Evolutionary conservation across 495 filamentous ascomycete genomes (phyloP).

Genomic region (Penicillium soppii): DNA sequence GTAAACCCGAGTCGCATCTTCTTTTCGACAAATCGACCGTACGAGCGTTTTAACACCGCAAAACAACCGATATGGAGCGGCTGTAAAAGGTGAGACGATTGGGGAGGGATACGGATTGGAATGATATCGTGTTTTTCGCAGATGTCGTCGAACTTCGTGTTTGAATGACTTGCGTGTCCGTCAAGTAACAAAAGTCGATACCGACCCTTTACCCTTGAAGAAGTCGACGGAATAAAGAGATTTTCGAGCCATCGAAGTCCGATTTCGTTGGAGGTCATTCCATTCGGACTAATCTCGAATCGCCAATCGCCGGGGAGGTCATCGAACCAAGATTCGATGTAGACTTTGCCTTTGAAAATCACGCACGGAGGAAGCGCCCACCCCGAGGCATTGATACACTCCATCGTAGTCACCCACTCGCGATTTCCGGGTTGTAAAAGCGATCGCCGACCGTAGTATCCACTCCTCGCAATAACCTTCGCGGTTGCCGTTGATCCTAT

Average conservation of each 20-base stretch:
- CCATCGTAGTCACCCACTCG: background rate
- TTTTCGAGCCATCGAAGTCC: no score
- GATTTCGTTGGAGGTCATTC: background rate
- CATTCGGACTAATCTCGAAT: background rate
- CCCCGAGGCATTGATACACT: background rate
- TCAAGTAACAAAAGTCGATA: background rate
- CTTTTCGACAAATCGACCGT: no score
- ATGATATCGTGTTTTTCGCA: background rate
- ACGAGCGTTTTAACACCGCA: no score
- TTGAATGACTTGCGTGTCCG: background rate
- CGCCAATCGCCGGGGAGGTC: background rate
- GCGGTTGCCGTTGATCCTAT: background rate
- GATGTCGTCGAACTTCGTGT: background rate
- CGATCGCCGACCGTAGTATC: background rate
- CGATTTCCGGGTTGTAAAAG: slow-evolving; percentile 4
- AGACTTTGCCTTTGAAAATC: slow-evolving; percentile 4
- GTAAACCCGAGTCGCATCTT: no score
- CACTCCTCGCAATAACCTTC: background rate
- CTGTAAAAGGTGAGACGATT: no score
- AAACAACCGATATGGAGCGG: no score
- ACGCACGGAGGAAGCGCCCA: background rate
- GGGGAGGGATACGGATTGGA: slow-evolving; percentile 1
- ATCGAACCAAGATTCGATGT: background rate
- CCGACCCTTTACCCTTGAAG: background rate
- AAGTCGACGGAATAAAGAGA: no score